These are phyloP conservation scores for Colletotrichum zoysiae DNA, from an alignment of 2,329 filamentous ascomycete genomes.

Conservation along the genomic window DNA sequence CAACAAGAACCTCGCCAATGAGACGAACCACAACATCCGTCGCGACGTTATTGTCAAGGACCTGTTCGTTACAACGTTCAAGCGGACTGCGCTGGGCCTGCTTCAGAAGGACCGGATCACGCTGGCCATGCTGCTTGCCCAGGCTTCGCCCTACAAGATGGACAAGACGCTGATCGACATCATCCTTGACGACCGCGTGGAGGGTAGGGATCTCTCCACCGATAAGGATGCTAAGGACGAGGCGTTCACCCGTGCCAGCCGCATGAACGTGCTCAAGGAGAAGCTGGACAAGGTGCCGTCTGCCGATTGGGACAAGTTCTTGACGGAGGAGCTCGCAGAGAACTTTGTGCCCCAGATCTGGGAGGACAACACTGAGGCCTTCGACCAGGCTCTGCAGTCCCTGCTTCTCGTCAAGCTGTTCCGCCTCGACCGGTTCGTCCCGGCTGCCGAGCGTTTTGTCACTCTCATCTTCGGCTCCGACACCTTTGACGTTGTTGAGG, in stretches of 20 bases:
- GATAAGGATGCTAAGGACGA: constrained; percentile 73
- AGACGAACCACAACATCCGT: constrained; percentile 81
- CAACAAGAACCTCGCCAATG: constrained; percentile 78
- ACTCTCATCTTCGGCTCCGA: constrained; percentile 85
- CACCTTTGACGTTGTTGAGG: constrained; percentile 86
- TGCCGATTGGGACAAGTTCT: constrained; percentile 83
- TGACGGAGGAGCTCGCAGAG: constrained; percentile 88
- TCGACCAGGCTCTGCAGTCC: constrained; percentile 84
- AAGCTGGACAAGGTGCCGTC: constrained; percentile 72
- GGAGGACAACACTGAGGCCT: constrained; percentile 71
- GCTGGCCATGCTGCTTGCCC: constrained; percentile 92
- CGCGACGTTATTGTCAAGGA: constrained; percentile 92
- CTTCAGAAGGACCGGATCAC: constrained; percentile 96
- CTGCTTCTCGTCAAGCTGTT: constrained; percentile 93
- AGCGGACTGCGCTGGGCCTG: constrained; percentile 91
- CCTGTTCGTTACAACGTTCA: constrained; percentile 91
- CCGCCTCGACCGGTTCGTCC: constrained; percentile 94
- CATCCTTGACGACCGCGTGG: constrained; percentile 82
- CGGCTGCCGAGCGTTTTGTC: constrained; percentile 92
- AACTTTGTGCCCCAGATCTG: constrained; percentile 83
- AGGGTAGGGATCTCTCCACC: constrained; percentile 83
- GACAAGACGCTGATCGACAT: constrained; percentile 89
- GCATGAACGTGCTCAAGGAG: constrained; percentile 79
- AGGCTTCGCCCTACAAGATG: constrained; percentile 96
- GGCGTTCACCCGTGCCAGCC: constrained; percentile 75